A percentile compares a stretch with the other conserved stretches of the same genome.
phyloP scores from a whole-genome alignment of 495 filamentous ascomycete genomes.

The Penicillium subrubescens region DNA sequence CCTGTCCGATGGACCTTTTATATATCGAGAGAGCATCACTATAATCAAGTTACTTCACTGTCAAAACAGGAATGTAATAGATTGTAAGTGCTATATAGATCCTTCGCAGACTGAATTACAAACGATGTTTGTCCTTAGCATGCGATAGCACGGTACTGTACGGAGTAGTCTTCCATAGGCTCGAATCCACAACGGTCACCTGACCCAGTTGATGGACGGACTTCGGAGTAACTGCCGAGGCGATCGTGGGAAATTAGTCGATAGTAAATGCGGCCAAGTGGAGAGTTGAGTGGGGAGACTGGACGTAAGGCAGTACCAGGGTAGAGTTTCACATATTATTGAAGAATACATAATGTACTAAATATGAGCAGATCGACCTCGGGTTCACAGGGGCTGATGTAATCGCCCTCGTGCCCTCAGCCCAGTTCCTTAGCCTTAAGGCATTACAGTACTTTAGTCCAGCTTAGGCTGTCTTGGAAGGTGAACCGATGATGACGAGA shows the following conservation, averaged over 20 bases:
- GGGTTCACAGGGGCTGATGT: slow-evolving; percentile 15
- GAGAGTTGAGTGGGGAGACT: not conserved
- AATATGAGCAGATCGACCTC: not conserved
- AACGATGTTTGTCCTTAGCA: no score
- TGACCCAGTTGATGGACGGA: not conserved
- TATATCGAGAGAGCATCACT: no score
- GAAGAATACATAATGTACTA: no score
- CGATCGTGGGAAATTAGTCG: not conserved
- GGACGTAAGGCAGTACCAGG: not conserved
- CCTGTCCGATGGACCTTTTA: no score
- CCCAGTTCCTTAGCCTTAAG: no score
- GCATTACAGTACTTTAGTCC: not conserved
- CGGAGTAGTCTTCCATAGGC: no score
- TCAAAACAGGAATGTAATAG: no score
- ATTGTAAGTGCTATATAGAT: no score
- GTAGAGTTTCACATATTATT: no score
- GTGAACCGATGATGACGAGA: slow-evolving; percentile 6
- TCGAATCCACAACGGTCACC: not conserved
- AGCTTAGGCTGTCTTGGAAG: not conserved
- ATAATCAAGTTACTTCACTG: no score
- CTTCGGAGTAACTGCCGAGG: not conserved
- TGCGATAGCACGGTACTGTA: no score
- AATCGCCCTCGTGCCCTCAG: slow-evolving; percentile 1
- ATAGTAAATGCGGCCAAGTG: not conserved
- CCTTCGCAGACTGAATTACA: no score